Base-by-base conservation (phyloP, 1,284 basidiomycete species). In the Pyrrhoderma lamaoense region DNA sequence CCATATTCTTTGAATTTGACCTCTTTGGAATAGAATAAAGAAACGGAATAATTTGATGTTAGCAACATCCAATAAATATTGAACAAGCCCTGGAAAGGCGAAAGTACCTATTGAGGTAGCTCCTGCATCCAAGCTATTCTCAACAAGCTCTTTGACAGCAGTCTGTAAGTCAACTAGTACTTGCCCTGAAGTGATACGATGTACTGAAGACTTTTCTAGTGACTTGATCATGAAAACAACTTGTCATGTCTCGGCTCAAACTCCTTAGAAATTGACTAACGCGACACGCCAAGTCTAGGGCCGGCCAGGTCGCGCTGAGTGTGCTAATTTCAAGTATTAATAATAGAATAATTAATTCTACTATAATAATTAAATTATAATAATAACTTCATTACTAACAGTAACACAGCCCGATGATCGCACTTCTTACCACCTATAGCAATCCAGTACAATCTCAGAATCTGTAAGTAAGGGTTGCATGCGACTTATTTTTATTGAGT, bases 81-180 rank as follows among this genome's bases (percentile, higher is more conserved):
- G n/a, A 18, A 18, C 38, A 40, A 5, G 35, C 35, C 16, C n/a
- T n/a, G n/a, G n/a, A n/a, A n/a, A n/a, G n/a, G n/a, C 11, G 11
- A 5, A 63, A 80, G 47, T 45, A 89, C 93, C 93, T 46, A 99
- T 82, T 58, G 70, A 83, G 0, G 89, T 92, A 0, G 94, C 90
- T 0, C 86, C 87, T 0, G 95, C 93, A 65, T 99, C 96, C 23
- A 98, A 71, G 53, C 91, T 90, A 65, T 99, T 99, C 69, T 99
- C 96, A 2, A 99, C 79, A 1, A 99, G 79, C 65, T 99, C 96
- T 64, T 99, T 99, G 51, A 99, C 85, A 0, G 92, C 92, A 0
- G 85, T 89, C 62, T 93, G 93, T 1, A 99, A 77, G 64, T 98
- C 93, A 25, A 95, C 76, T 0, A 99, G 88, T 27, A 99, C 95